Conservation (phyloP, 1,284 basidiomycete species). For the Ceratobasidium sp. region DNA sequence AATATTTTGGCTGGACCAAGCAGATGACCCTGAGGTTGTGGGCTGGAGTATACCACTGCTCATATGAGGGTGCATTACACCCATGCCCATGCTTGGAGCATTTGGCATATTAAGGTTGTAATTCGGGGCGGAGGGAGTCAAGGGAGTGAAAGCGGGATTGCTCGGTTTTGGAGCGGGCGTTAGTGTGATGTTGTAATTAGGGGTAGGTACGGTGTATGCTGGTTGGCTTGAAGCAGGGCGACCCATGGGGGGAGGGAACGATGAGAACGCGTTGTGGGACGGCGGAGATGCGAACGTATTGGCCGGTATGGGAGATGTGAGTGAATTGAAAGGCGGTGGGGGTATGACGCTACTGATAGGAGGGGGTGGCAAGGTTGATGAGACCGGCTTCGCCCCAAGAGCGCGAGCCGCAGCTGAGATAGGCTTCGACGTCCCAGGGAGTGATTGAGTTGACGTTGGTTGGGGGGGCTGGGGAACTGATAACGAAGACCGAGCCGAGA, state of each 20-base stretch:
- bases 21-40: constrained; percentile 52
- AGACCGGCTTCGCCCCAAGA: constrained; percentile 42
- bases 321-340: constrained; percentile 31
- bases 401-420: constrained; percentile 47
- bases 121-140: constrained; percentile 45
- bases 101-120: constrained; percentile 32
- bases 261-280: constrained; percentile 16
- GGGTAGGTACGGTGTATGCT: constrained; percentile 54
- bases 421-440: constrained; percentile 59
- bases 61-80: constrained; percentile 44
- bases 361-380: constrained; percentile 37
- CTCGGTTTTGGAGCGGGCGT: constrained; percentile 50
- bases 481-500: constrained; percentile 49
- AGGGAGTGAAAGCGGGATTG: constrained; percentile 48
- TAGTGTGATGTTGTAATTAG: constrained; percentile 67
- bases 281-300: constrained; percentile 36
- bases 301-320: constrained; percentile 14
- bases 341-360: constrained; percentile 30
- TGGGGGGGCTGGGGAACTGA: constrained; percentile 46
- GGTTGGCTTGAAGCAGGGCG: constrained; percentile 43
- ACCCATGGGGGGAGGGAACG: constrained; percentile 37
- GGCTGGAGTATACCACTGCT: constrained; percentile 41
- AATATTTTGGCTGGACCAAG: constrained; percentile 43
- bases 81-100: constrained; percentile 39
- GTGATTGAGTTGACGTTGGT: constrained; percentile 56